A percentile compares a stretch with the other conserved stretches of the same genome.
phyloP scores from a whole-genome alignment of 2,329 filamentous ascomycete genomes.

The Aspergillus aculeatinus region DNA sequence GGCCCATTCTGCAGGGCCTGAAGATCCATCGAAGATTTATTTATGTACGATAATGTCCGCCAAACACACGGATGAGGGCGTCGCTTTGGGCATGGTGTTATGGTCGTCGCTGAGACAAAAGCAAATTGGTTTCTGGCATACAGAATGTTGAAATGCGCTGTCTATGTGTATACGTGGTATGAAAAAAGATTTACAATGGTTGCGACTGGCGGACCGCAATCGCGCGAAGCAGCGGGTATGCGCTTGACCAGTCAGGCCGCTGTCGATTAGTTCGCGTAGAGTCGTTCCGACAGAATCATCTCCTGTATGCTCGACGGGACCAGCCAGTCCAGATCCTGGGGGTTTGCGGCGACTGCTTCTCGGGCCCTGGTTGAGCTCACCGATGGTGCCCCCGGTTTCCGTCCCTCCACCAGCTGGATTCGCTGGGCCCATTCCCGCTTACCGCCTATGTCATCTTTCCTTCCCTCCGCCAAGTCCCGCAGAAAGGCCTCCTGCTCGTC shows the following conservation, averaged over 20 bases:
- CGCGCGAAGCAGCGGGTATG: neutral
- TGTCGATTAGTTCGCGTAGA: constrained; percentile 27
- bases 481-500: constrained; percentile 43
- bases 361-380: constrained; percentile 48
- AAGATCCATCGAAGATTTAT: neutral
- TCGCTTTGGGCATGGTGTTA: constrained; percentile 8
- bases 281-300: constrained; percentile 32
- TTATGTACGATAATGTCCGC: constrained; percentile 1
- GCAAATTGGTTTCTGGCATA: neutral
- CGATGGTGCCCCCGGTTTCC: constrained; percentile 31
- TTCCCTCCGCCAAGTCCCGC: constrained; percentile 37
- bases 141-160: neutral
- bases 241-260: neutral
- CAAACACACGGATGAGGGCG: constrained; percentile 7
- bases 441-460: constrained; percentile 37
- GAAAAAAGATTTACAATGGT: neutral
- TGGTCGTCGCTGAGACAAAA: neutral
- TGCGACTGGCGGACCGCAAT: neutral
- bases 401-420: constrained; percentile 44
- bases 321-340: constrained; percentile 35
- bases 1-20: neutral
- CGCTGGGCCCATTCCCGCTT: constrained; percentile 44
- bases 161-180: neutral
- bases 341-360: constrained; percentile 33
- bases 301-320: constrained; percentile 36